Percentiles rank a stretch among this genome's conserved stretches.
phyloP scores from a whole-genome alignment of 208 protist species.

The Trypanosoma theileri region DNA sequence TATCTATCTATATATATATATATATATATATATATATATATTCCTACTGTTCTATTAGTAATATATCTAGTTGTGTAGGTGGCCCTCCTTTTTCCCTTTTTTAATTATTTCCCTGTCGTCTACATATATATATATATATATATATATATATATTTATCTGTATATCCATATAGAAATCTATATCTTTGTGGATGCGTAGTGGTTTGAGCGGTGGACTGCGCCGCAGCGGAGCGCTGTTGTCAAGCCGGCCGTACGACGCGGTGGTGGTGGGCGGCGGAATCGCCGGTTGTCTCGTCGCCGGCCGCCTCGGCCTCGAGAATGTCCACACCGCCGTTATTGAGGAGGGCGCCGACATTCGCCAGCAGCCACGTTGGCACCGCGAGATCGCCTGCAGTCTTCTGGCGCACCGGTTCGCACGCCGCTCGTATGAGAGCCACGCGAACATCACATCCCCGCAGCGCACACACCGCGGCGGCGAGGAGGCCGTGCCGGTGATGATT shows the following conservation, averaged over 20 bases:
- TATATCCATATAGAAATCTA: no score
- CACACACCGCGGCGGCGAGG: slow-evolving; percentile 26
- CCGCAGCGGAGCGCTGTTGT: neutral
- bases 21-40: no score
- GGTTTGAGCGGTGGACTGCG: neutral
- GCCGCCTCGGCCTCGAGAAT: slow-evolving; percentile 74
- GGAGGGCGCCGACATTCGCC: slow-evolving; percentile 64
- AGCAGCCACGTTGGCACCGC: slow-evolving; percentile 58
- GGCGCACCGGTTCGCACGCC: slow-evolving; percentile 58
- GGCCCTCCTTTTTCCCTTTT: no score
- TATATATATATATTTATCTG: no score
- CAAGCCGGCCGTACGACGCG: slow-evolving; percentile 38
- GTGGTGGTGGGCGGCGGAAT: slow-evolving; percentile 69
- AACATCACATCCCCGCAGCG: slow-evolving; percentile 54
- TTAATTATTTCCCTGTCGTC: no score
- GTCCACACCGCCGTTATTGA: slow-evolving; percentile 63
- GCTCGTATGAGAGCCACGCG: slow-evolving; percentile 56
- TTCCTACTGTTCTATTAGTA: no score
- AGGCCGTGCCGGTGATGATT: slow-evolving; percentile 50
- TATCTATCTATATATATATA: no score
- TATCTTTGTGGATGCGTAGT: no score
- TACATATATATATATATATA: no score
- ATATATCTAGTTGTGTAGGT: no score
- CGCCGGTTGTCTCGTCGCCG: slow-evolving; percentile 72
- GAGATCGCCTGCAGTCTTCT: slow-evolving; percentile 51